Conservation (phyloP, 129 eudicot genomes). For the Erigeron canadensis region DNA sequence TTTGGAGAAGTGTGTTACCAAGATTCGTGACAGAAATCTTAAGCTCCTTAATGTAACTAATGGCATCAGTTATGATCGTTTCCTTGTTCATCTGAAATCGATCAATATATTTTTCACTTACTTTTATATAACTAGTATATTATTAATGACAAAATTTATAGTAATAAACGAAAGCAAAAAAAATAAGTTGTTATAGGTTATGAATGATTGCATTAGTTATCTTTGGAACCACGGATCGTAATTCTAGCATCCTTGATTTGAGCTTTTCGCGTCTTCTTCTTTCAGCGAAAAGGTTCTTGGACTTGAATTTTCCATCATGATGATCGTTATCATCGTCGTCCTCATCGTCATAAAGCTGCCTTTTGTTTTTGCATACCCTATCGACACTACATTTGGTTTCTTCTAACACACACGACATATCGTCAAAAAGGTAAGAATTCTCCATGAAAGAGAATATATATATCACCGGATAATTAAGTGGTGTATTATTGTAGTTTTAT, state of each 20-base stretch:
- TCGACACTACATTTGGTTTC: slow-evolving; percentile 24
- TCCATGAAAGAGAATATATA: slow-evolving; percentile 42
- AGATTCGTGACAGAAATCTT: slow-evolving; percentile 42
- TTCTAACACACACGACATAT: slow-evolving; percentile 26
- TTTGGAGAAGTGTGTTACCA: slow-evolving; percentile 43
- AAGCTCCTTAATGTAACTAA: slow-evolving; percentile 65
- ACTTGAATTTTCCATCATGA: slow-evolving; percentile 45
- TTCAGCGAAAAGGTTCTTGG: slow-evolving; percentile 84
- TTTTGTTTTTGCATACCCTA: slow-evolving; percentile 34
- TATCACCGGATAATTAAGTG: neutral
- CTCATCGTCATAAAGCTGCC: slow-evolving; percentile 18
- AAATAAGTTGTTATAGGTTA: neutral
- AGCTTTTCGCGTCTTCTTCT: slow-evolving; percentile 73
- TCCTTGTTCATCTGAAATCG: slow-evolving; percentile 65
- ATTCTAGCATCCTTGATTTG: slow-evolving; percentile 59
- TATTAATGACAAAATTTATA: neutral
- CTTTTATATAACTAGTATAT: too few species aligned
- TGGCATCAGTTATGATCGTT: slow-evolving; percentile 71
- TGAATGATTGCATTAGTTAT: slow-evolving; percentile 76
- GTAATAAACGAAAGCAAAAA: neutral
- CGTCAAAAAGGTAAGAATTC: slow-evolving; percentile 27
- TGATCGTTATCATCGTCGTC: slow-evolving; percentile 29
- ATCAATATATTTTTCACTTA: slow-evolving; percentile 2
- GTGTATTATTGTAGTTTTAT: neutral
- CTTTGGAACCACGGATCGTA: slow-evolving; percentile 70